Conservation (phyloP, 768 basidiomycete genomes). For the Paxillus rubicundulus region DNA sequence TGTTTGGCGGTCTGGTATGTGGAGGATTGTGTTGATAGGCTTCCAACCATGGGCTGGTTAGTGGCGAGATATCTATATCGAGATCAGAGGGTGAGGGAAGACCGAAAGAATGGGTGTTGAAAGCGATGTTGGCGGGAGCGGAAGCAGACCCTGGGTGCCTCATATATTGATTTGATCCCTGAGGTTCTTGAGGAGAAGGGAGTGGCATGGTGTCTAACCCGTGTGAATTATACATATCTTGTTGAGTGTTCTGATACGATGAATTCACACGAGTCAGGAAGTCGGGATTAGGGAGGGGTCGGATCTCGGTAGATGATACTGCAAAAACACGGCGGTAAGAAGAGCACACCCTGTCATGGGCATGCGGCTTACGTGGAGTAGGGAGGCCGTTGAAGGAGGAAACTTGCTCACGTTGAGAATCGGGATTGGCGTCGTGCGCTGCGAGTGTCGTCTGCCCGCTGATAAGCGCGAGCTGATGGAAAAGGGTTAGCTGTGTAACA, state of each 20-base stretch:
- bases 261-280: conserved; percentile 64
- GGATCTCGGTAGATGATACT: conserved; percentile 68
- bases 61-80: conserved; percentile 73
- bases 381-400: conserved; percentile 52
- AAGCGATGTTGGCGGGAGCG: conserved; percentile 74
- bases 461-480: conserved; percentile 63
- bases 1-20: conserved; percentile 34
- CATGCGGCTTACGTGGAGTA: conserved; percentile 56
- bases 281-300: conserved; percentile 55
- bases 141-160: conserved; percentile 49
- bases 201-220: conserved; percentile 25
- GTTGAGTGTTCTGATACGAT: conserved; percentile 35
- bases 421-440: conserved; percentile 34
- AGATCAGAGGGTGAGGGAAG: conserved; percentile 50
- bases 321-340: conserved; percentile 13
- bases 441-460: conserved; percentile 42
- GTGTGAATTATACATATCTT: conserved; percentile 26
- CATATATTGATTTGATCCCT: conserved; percentile 27
- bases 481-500: conserved; percentile 10
- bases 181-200: conserved; percentile 30
- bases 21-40: conserved; percentile 43
- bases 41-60: conserved; percentile 80
- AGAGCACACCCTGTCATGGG: conserved; percentile 3
- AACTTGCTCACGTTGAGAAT: conserved; percentile 36
- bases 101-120: conserved; percentile 42